Percentiles rank a stretch among this genome's conserved stretches.
Evolutionary conservation across 208 protist species (phyloP).

Genomic region (Wallacemonas sp.): DNA sequence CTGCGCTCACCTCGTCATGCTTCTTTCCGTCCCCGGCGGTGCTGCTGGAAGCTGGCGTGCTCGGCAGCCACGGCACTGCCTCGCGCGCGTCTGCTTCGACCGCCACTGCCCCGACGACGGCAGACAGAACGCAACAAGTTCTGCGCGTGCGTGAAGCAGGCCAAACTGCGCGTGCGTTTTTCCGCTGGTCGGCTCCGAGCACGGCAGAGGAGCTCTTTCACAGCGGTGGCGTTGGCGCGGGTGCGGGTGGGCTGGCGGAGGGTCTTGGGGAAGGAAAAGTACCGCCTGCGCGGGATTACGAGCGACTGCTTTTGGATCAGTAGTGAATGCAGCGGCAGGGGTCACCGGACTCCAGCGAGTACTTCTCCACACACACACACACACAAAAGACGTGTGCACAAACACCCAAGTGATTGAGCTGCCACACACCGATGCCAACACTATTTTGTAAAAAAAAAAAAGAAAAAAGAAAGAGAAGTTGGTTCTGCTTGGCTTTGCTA

Average conservation of each 20-base stretch:
- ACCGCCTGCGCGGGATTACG: slow-evolving; percentile 70
- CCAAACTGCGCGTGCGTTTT: slow-evolving; percentile 13
- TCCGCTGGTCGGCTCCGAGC: slow-evolving; percentile 36
- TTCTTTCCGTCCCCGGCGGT: slow-evolving; percentile 7
- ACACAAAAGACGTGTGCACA: too few relatives aligned
- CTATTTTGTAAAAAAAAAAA: slow-evolving; percentile 6
- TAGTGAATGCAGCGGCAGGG: too few relatives aligned
- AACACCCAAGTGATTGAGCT: too few relatives aligned
- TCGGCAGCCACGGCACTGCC: neutral
- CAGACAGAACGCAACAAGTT: too few relatives aligned
- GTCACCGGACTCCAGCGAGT: too few relatives aligned
- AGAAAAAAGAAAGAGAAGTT: neutral
- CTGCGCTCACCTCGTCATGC: neutral
- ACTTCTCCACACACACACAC: too few relatives aligned
- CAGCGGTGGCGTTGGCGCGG: slow-evolving; percentile 27
- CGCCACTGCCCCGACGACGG: too few relatives aligned
- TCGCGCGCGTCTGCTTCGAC: neutral
- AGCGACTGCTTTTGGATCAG: slow-evolving; percentile 52
- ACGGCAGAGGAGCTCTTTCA: slow-evolving; percentile 56
- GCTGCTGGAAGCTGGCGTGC: slow-evolving; percentile 2
- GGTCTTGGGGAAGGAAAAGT: slow-evolving; percentile 28
- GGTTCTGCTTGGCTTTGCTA: too few relatives aligned
- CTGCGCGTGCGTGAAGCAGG: neutral
- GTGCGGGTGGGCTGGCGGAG: too few relatives aligned
- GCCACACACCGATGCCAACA: too few relatives aligned